Percentiles rank a stretch among this genome's conserved stretches.
Conservation (phyloP, 176 grass and related monocot species). For the Puccinellia tenuiflora region DNA sequence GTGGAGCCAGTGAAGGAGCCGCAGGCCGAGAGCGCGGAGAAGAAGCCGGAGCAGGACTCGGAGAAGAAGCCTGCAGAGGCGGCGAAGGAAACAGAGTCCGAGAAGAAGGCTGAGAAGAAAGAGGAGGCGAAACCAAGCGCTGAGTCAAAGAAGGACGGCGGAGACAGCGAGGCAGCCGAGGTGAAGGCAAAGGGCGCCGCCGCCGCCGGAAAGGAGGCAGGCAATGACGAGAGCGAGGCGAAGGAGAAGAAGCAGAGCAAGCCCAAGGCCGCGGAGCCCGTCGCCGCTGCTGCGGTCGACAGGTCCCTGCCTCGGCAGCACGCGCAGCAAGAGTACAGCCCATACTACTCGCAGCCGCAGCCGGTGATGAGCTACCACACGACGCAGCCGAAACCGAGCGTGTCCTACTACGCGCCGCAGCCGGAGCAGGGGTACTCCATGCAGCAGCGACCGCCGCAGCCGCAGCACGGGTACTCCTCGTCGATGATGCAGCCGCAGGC, state of each 20-base stretch:
- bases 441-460: slow-evolving; percentile 15
- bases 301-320: slow-evolving; percentile 21
- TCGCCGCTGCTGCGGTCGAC: background rate
- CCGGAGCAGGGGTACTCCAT: slow-evolving; percentile 17
- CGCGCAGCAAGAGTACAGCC: slow-evolving; percentile 2
- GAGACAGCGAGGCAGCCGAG: slow-evolving; percentile 12
- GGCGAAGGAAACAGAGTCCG: slow-evolving; percentile 16
- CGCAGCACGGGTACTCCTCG: background rate
- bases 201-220: slow-evolving; percentile 6
- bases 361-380: slow-evolving; percentile 64
- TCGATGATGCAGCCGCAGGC: slow-evolving; percentile 6
- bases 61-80: slow-evolving; percentile 27
- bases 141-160: slow-evolving; percentile 29
- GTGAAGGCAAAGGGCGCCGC: slow-evolving; percentile 25
- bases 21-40: slow-evolving; percentile 21
- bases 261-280: background rate
- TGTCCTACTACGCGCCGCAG: slow-evolving; percentile 49
- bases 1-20: slow-evolving; percentile 28
- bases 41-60: slow-evolving; percentile 12
- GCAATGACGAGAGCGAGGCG: slow-evolving; percentile 2
- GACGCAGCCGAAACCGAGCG: slow-evolving; percentile 50
- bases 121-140: slow-evolving; percentile 9
- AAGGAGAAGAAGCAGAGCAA: slow-evolving; percentile 16
- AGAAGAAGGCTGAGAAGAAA: slow-evolving; percentile 12
- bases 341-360: slow-evolving; percentile 33